phyloP scores from a whole-genome alignment of 306 rosid species.

The Luffa acutangula region DNA sequence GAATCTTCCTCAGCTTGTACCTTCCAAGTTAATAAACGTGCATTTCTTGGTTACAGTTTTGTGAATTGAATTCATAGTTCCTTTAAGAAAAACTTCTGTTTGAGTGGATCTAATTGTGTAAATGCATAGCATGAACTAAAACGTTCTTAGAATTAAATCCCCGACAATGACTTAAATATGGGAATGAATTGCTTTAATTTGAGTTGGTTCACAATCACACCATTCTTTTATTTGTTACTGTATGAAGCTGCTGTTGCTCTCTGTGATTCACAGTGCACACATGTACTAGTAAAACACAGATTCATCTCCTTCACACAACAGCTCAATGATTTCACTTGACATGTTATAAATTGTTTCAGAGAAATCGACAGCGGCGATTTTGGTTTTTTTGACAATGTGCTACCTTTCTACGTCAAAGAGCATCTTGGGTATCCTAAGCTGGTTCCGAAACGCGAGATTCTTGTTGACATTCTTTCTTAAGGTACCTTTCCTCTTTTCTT shows the following conservation, averaged over 20 bases:
- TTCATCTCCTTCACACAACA: not conserved
- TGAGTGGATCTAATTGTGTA: not conserved
- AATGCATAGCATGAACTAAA: not conserved
- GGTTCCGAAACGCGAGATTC: not conserved
- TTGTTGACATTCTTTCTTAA: not conserved
- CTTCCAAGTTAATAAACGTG: not conserved
- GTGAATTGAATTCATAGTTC: not conserved
- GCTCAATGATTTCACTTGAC: not conserved
- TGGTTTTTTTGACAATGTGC: constrained; percentile 4
- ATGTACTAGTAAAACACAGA: not conserved
- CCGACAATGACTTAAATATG: not conserved
- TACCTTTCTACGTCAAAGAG: not conserved
- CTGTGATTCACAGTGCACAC: not conserved
- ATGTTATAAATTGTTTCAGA: constrained; percentile 5
- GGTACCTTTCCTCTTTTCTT: constrained; percentile 5
- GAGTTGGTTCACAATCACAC: not conserved
- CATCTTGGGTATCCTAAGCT: not conserved
- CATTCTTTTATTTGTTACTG: not conserved
- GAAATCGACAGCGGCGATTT: not conserved
- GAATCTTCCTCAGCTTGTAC: not conserved
- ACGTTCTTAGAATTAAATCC: not conserved
- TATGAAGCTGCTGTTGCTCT: not conserved
- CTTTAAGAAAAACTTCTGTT: not conserved
- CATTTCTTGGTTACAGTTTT: not conserved
- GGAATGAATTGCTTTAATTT: not conserved